These are phyloP conservation scores for Tinospora cordifolia DNA, from an alignment of 164 flowering plant species.

Conservation along the genomic window DNA sequence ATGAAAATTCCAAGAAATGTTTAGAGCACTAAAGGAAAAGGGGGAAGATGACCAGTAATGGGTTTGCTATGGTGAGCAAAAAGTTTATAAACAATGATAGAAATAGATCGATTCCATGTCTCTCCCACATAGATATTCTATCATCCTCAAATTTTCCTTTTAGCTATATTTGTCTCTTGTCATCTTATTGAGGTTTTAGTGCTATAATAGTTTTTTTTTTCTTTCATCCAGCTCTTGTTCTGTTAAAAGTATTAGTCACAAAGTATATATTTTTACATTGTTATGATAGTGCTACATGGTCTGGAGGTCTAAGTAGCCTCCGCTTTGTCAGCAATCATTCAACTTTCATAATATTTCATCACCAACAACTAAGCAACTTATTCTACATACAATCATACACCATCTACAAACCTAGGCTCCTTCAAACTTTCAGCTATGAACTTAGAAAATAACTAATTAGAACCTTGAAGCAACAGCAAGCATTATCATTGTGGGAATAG, in stretches of 20 bases:
- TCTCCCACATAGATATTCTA: too few species aligned
- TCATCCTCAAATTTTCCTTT: not conserved
- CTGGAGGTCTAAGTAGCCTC: not conserved
- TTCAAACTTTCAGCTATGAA: not conserved
- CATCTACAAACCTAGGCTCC: not conserved
- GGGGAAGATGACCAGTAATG: too few species aligned
- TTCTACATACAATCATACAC: not conserved
- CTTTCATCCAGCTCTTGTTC: not conserved
- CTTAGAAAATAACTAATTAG: too few species aligned
- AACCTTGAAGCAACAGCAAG: too few species aligned
- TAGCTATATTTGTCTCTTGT: too few species aligned
- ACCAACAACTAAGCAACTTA: too few species aligned
- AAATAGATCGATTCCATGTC: not conserved
- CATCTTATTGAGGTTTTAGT: too few species aligned
- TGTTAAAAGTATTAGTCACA: not conserved
- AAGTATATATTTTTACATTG: not conserved
- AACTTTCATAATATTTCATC: too few species aligned
- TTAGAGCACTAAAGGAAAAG: too few species aligned
- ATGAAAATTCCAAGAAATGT: too few species aligned
- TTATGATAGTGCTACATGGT: not conserved
- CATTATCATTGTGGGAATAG: too few species aligned
- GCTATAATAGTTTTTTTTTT: not conserved
- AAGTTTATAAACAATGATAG: not conserved
- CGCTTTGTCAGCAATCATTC: not conserved
- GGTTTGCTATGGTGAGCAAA: too few species aligned